Evolutionary conservation across 176 grass and related monocot genomes (phyloP).

Genomic region (Pontederia crassipes): DNA sequence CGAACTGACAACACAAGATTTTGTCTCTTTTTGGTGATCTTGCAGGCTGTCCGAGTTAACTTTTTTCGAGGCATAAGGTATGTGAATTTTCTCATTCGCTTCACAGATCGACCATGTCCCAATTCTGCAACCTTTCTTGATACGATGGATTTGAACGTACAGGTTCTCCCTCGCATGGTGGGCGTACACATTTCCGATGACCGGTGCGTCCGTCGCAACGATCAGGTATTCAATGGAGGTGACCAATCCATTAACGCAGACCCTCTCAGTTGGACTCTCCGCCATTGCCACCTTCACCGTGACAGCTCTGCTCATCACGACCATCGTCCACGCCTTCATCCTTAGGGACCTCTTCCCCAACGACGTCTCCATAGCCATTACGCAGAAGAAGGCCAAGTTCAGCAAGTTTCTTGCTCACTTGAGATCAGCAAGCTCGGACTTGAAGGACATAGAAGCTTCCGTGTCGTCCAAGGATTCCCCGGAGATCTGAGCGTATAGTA

Average conservation of each 20-base stretch:
- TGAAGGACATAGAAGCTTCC: constrained; percentile 51
- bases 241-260: constrained; percentile 44
- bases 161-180: constrained; percentile 95
- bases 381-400: constrained; percentile 59
- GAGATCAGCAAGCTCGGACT: constrained; percentile 63
- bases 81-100: background rate
- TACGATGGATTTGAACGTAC: background rate
- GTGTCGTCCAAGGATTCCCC: constrained; percentile 2
- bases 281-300: constrained; percentile 70
- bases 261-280: constrained; percentile 58
- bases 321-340: constrained; percentile 73
- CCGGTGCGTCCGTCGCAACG: constrained; percentile 51
- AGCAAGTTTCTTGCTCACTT: constrained; percentile 67
- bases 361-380: constrained; percentile 93
- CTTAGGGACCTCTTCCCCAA: constrained; percentile 85
- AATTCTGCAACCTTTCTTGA: background rate
- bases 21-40: background rate
- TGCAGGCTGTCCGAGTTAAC: constrained; percentile 76
- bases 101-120: background rate
- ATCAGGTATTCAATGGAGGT: constrained; percentile 65
- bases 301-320: constrained; percentile 56
- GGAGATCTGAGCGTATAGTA: background rate
- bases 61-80: constrained; percentile 77
- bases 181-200: constrained; percentile 97
- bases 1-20: background rate